Percentiles rank a stretch among this genome's conserved stretches.
phyloP scores from a whole-genome alignment of 106 monocot species.

The Alisma plantagoaquatica region DNA sequence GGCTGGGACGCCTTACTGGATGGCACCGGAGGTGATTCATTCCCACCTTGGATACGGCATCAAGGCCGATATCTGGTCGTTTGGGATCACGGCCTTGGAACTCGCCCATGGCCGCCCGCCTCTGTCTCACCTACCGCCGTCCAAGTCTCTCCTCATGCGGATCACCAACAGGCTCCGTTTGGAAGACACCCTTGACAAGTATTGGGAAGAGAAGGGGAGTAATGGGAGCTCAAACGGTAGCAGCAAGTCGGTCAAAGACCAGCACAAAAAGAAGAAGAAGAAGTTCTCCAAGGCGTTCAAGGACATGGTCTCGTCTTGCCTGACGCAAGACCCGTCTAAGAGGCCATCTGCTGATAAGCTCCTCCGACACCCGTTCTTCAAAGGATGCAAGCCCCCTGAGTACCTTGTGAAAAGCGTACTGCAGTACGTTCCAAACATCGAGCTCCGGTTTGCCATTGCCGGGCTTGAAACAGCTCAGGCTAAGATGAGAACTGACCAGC shows the following conservation, averaged over 20 bases:
- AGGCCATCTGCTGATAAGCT: conserved; percentile 70
- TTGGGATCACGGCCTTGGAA: conserved; percentile 76
- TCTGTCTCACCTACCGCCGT: conserved; percentile 54
- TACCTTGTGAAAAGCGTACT: conserved; percentile 54
- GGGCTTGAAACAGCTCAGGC: too few species aligned
- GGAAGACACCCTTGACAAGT: too few species aligned
- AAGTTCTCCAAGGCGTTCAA: conserved; percentile 83
- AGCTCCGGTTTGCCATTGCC: too few species aligned
- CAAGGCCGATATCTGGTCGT: conserved; percentile 85
- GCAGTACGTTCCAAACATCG: conserved; percentile 27
- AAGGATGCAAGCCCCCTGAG: conserved; percentile 39
- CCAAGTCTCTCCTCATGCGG: conserved; percentile 59
- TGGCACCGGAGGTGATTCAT: conserved; percentile 86
- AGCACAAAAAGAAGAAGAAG: conserved; percentile 46
- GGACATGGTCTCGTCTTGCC: conserved; percentile 62
- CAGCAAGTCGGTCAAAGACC: too few species aligned
- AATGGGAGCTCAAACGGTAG: too few species aligned
- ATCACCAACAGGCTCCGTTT: conserved; percentile 41
- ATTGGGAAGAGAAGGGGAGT: conserved; percentile 7
- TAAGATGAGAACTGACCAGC: too few species aligned
- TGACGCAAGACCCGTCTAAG: conserved; percentile 52
- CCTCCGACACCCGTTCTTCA: conserved; percentile 71
- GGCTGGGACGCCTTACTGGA: conserved; percentile 82
- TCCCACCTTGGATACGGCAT: conserved; percentile 61
- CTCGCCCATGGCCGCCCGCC: conserved; percentile 66